Evolutionary conservation across 345 rosid species (phyloP).

Genomic region (Geranium brycei): DNA sequence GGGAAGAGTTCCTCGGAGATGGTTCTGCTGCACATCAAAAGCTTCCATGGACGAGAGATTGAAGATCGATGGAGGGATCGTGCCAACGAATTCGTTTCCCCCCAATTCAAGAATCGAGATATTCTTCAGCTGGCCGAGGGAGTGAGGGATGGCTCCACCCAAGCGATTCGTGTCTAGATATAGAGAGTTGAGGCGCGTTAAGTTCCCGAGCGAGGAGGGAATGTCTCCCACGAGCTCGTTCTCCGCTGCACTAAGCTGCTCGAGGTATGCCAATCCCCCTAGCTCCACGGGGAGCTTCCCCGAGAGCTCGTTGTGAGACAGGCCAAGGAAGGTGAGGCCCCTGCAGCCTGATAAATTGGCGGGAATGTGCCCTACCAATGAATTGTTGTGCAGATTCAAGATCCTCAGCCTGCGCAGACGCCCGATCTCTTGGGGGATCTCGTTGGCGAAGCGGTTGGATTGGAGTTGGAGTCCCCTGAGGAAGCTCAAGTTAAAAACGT

Average conservation of each 20-base stretch:
- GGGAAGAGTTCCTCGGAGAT: slow-evolving; percentile 16
- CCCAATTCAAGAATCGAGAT: slow-evolving; percentile 8
- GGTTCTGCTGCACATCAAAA: slow-evolving; percentile 15
- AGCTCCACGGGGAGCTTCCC: slow-evolving; percentile 9
- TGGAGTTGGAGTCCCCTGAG: not conserved
- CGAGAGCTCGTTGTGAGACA: slow-evolving; percentile 5
- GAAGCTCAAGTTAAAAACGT: slow-evolving; percentile 3
- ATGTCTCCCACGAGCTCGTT: slow-evolving; percentile 11
- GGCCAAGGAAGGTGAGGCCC: not conserved
- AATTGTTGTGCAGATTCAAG: not conserved
- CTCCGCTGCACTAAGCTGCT: not conserved
- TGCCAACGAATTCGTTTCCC: slow-evolving; percentile 18
- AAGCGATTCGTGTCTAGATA: not conserved
- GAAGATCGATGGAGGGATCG: not conserved
- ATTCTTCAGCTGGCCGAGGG: slow-evolving; percentile 13
- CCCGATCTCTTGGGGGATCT: slow-evolving; percentile 4
- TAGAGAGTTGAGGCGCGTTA: not conserved
- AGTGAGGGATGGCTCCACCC: slow-evolving; percentile 7
- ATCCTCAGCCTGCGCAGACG: not conserved
- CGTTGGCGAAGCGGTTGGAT: not conserved
- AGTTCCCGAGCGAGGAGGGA: slow-evolving; percentile 8
- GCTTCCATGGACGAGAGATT: slow-evolving; percentile 16
- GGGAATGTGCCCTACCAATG: not conserved
- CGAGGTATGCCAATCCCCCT: not conserved
- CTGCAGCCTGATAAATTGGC: not conserved